Percentiles rank a stretch among this genome's conserved stretches.
Evolutionary conservation across 495 filamentous ascomycete species (phyloP).

Genomic region (Arthonia radiata): DNA sequence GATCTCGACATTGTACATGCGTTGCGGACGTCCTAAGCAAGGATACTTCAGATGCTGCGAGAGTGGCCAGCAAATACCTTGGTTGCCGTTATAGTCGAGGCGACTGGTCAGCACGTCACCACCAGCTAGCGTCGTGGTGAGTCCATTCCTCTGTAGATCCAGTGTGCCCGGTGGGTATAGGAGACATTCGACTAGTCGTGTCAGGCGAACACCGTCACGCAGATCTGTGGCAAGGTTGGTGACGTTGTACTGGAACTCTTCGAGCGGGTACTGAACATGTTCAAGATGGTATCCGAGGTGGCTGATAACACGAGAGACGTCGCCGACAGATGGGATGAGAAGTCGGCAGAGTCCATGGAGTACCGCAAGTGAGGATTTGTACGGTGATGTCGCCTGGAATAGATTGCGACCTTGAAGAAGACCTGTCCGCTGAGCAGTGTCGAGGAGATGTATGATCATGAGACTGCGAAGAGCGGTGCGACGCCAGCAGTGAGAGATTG

Average conservation of each 20-base stretch:
- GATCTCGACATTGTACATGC: conserved; percentile 35
- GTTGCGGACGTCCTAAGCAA: conserved; percentile 28
- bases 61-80: conserved; percentile 16
- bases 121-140: conserved; percentile 15
- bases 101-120: conserved; percentile 14
- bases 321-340: conserved; percentile 33
- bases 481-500: too few relatives aligned
- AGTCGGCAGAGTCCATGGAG: conserved; percentile 25
- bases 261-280: conserved; percentile 28
- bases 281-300: conserved; percentile 31
- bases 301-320: conserved; percentile 25
- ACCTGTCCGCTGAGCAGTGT: conserved; percentile 21
- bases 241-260: conserved; percentile 33
- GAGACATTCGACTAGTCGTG: conserved; percentile 33
- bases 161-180: conserved; percentile 17
- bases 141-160: conserved; percentile 7
- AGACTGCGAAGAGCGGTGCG: conserved; percentile 33
- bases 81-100: conserved; percentile 7
- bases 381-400: conserved; percentile 20
- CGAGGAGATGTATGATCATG: conserved; percentile 34
- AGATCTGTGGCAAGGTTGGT: conserved; percentile 38
- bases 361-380: conserved; percentile 31
- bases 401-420: conserved; percentile 15
- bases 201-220: conserved; percentile 35
- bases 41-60: conserved; percentile 36